phyloP scores from a whole-genome alignment of 2,329 filamentous ascomycete species.

The Dryadomyces sulphureus region DNA sequence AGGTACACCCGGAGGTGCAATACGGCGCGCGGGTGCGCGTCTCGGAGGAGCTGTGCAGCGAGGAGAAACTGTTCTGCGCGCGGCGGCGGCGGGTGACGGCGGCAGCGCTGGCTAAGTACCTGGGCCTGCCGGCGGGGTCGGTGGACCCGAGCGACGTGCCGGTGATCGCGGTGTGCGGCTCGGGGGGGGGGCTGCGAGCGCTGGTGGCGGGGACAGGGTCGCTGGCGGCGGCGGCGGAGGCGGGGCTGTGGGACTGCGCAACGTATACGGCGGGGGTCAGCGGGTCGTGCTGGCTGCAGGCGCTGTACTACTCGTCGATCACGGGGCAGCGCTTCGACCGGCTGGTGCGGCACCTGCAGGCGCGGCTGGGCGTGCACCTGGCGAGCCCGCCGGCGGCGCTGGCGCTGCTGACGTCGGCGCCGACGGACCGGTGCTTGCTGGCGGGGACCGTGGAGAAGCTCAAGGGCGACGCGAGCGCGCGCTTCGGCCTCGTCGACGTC shows the following conservation, averaged over 20 bases:
- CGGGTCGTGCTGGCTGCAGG: slow-evolving; percentile 89
- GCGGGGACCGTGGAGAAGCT: slow-evolving; percentile 84
- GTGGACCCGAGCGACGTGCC: slow-evolving; percentile 91
- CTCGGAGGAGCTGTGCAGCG: slow-evolving; percentile 63
- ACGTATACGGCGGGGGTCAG: slow-evolving; percentile 95
- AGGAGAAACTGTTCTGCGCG: slow-evolving; percentile 62
- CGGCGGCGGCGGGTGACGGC: slow-evolving; percentile 55
- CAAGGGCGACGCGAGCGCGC: slow-evolving; percentile 62
- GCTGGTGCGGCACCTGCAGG: slow-evolving; percentile 74
- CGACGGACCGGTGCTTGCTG: slow-evolving; percentile 84
- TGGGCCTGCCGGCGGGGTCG: slow-evolving; percentile 53
- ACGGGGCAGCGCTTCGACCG: slow-evolving; percentile 49
- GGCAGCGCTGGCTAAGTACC: slow-evolving; percentile 66
- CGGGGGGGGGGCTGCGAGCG: slow-evolving; percentile 78
- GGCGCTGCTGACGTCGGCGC: slow-evolving; percentile 66
- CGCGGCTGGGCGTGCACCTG: slow-evolving; percentile 73
- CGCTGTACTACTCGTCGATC: slow-evolving; percentile 72
- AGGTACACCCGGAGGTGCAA: slow-evolving; percentile 72
- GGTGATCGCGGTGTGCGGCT: slow-evolving; percentile 85
- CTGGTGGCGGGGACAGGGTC: slow-evolving; percentile 85
- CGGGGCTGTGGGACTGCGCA: slow-evolving; percentile 81
- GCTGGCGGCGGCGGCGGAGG: slow-evolving; percentile 67
- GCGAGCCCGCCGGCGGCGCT: slow-evolving; percentile 82
- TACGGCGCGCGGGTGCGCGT: slow-evolving; percentile 72
- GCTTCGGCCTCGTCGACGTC: slow-evolving; percentile 83